Conservation (phyloP, 1,139 yeast genomes). For the Protomyces inouyei region DNA sequence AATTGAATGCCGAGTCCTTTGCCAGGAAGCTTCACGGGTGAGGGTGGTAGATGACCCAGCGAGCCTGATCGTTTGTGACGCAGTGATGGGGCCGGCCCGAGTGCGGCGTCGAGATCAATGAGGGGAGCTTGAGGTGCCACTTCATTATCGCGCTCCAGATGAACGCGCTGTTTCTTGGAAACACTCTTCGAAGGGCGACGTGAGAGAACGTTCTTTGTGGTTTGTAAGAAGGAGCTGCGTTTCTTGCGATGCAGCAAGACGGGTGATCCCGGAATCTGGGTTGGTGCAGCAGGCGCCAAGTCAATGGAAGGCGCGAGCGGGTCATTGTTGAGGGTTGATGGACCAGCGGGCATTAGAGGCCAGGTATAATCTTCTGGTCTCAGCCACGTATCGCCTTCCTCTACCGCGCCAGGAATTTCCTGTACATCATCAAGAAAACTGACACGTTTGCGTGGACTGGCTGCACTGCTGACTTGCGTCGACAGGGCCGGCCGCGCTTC, state of each 20-base stretch:
- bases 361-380: conserved; percentile 22
- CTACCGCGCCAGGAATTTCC: conserved; percentile 7
- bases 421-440: conserved; percentile 1
- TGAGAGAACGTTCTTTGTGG: conserved; percentile 20
- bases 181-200: conserved; percentile 16
- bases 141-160: not conserved
- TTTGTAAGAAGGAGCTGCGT: conserved; percentile 16
- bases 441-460: conserved; percentile 8
- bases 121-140: conserved; percentile 7
- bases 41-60: conserved; percentile 17
- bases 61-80: conserved; percentile 23
- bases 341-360: conserved; percentile 10
- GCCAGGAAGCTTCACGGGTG: conserved; percentile 3
- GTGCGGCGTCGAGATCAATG: conserved; percentile 19
- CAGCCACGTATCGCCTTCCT: conserved; percentile 23
- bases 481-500: not conserved
- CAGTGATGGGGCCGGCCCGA: conserved; percentile 12
- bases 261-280: conserved; percentile 18
- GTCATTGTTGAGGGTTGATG: conserved; percentile 4
- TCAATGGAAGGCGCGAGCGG: conserved; percentile 18
- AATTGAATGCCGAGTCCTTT: not conserved
- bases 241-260: conserved; percentile 23
- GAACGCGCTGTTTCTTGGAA: conserved; percentile 1
- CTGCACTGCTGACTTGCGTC: conserved; percentile 2
- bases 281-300: conserved; percentile 12